Conservation (phyloP, 208 protist species). For the Trichomonas tenax region DNA sequence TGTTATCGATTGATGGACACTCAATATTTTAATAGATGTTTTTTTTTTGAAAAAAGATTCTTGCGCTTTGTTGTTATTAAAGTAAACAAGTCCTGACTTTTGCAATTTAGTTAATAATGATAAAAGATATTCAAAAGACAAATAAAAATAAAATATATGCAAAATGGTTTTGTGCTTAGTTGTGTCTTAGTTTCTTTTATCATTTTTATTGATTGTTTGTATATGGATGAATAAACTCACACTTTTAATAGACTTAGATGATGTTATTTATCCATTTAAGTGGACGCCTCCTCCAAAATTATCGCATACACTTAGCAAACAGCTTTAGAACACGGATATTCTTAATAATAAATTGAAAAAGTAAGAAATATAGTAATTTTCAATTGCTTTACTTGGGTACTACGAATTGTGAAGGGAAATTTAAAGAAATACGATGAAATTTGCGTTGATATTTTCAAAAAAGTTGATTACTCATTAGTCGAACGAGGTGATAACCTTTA, state of each 20-base stretch:
- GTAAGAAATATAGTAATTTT: neutral
- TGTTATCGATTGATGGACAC: too few species aligned
- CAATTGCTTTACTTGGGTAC: neutral
- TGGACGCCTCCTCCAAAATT: neutral
- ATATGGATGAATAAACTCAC: neutral
- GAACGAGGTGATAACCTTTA: neutral
- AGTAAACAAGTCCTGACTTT: too few species aligned
- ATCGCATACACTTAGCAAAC: neutral
- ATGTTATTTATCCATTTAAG: neutral
- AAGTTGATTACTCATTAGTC: neutral
- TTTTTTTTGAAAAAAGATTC: too few species aligned
- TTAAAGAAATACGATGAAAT: neutral
- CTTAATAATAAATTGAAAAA: neutral
- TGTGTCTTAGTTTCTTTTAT: too few species aligned
- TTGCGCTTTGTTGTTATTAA: too few species aligned
- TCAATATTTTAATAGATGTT: too few species aligned
- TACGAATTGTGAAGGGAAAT: neutral
- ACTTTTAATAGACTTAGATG: neutral
- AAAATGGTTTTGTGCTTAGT: too few species aligned
- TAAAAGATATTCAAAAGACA: too few species aligned
- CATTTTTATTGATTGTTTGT: too few species aligned
- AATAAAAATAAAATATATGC: too few species aligned
- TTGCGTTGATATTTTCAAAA: neutral
- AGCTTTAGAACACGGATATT: neutral
- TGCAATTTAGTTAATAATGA: too few species aligned